Evolutionary conservation across 2,329 filamentous ascomycete species (phyloP), one percentile per base, ranked within the genome.

Genomic region (Cryphonectria naterciae): DNA sequence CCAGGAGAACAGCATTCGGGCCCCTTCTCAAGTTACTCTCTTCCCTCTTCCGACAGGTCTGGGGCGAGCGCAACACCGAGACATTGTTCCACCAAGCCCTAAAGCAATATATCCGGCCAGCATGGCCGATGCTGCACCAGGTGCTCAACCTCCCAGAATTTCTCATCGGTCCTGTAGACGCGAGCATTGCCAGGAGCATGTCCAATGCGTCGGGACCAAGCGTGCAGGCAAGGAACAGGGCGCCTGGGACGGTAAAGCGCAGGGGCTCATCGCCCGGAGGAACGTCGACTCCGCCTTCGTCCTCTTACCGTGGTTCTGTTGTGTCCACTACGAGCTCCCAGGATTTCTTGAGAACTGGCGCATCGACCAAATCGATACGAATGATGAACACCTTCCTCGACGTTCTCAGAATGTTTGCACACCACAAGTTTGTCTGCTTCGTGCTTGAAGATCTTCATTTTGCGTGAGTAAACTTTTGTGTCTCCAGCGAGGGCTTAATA

Each of bases 401-500:
- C 75, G 91, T 97, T 13, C 81, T 98, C 66, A 89, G 93, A 67
- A 88, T 97, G 58, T 90, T 98, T 69, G 92, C 93, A 0, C 86
- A 91, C 28, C 91, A 95, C 78, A 96, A 95, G 76, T 90, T 97
- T 76, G 94, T 97, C 68, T 97, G 93, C 77, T 91, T 97, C 75
- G 94, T 91, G 75, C 82, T 98, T 39, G 95, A 98, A 77, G 95
- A 98, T 79, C 83, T 98, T 43, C 94, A 98, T 76, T 96, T 94
- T 79, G 94, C 94, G 61, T 64, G 37, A 64, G 61, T 64, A 19
- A 17, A 17, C n/a, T 32, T 58, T 19, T 58, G 4, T 58, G 28
- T 58, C 6, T 32, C 28, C 13, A 17, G 28, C 32, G 28, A 15
- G 13, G 37, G 7, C 61, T 25, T 32, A 7, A 3, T 10, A 32